phyloP scores from a whole-genome alignment of 73 alveolate species.

The Symbiodinium pilosum region DNA sequence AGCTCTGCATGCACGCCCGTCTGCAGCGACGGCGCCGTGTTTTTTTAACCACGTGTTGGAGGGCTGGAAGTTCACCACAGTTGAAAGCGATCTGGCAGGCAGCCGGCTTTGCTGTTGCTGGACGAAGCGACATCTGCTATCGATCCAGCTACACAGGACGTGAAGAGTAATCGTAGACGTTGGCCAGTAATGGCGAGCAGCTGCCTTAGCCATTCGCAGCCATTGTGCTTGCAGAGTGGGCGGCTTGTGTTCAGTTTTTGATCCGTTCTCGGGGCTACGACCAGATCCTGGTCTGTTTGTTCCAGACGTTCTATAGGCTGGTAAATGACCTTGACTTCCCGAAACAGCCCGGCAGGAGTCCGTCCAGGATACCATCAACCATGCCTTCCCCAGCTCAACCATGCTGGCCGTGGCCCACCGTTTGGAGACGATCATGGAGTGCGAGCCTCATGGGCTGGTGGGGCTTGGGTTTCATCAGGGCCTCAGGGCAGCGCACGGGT shows the following conservation, averaged over 20 bases:
- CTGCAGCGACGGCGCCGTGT: too few species aligned
- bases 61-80: background rate
- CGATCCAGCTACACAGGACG: slow-evolving; percentile 93
- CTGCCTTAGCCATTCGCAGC: too few species aligned
- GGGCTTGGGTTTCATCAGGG: background rate
- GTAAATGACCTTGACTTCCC: too few species aligned
- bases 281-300: too few species aligned
- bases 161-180: too few species aligned
- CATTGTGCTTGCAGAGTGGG: too few species aligned
- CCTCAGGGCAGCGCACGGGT: background rate
- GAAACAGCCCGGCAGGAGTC: slow-evolving; percentile 66
- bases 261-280: too few species aligned
- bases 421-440: slow-evolving; percentile 77
- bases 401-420: slow-evolving; percentile 91
- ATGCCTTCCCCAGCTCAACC: slow-evolving; percentile 82
- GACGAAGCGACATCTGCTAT: slow-evolving; percentile 94
- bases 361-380: slow-evolving; percentile 82
- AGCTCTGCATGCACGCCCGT: background rate
- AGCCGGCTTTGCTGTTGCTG: slow-evolving; percentile 79
- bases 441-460: background rate
- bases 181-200: too few species aligned
- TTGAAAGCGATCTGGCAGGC: slow-evolving; percentile 47
- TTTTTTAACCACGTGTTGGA: too few species aligned
- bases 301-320: too few species aligned
- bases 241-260: too few species aligned